Base-by-base conservation (phyloP, 192 early-diverging fungal species). In the Lobosporangium transversale region DNA sequence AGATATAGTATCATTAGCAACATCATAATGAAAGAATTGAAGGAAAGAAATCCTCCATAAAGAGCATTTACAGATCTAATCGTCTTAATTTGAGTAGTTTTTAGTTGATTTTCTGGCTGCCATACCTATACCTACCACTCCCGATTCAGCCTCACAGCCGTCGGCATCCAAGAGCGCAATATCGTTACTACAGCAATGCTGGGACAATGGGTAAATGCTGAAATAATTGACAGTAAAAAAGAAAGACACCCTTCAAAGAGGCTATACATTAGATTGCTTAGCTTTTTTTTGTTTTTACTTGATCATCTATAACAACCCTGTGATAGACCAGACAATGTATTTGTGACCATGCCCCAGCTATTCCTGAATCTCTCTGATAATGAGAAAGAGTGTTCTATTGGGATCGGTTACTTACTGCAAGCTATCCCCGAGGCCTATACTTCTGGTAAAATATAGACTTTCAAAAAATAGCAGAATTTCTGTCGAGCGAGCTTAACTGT, bases 181-280 rank as follows among this genome's bases (percentile, higher is more conserved):
- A 9, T 15, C 20, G 5, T 36, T 76, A 26, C 33, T 76, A 26
- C 44, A 62, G 53, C 53, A 62, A 44, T 67, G 58, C 43, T 76
- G 73, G 73, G 65, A 61, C 0, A 62, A 62, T 7, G 59, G 57
- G 73, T 76, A 61, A n/a, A n/a, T n/a, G n/a, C n/a, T 37, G 32
- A 29, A 33, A 37, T 44, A 2, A 0, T 47, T 20, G 32, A 4
- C 35, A 11, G 23, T 33, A n/a, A n/a, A n/a, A n/a, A n/a, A n/a
- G n/a, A n/a, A n/a, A n/a, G n/a, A n/a, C n/a, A n/a, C n/a, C n/a
- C n/a, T n/a, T n/a, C n/a, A n/a, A n/a, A n/a, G n/a, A n/a, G n/a
- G n/a, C n/a, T n/a, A n/a, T n/a, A n/a, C n/a, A n/a, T n/a, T n/a
- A n/a, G n/a, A n/a, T n/a, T n/a, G n/a, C n/a, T n/a, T n/a, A n/a